Conservation (phyloP, 2,329 filamentous ascomycete genomes). For the Fusarium chuoi region DNA sequence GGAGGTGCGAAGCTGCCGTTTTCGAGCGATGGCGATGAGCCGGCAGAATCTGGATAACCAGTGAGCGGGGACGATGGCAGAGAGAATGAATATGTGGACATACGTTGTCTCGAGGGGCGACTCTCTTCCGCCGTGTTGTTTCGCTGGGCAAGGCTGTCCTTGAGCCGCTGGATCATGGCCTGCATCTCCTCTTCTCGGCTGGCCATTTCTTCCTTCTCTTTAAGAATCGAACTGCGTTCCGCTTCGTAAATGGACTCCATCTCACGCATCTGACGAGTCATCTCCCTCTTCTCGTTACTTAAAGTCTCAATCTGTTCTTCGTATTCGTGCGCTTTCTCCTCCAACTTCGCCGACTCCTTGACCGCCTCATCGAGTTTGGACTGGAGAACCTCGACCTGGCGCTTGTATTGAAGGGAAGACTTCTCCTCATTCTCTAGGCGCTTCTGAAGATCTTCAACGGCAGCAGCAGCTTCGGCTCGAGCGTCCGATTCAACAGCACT, state of each 20-base stretch:
- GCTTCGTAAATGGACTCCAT: slow-evolving; percentile 93
- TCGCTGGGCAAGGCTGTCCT: slow-evolving; percentile 86
- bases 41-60: slow-evolving; percentile 49
- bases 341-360: slow-evolving; percentile 84
- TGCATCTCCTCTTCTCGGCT: slow-evolving; percentile 92
- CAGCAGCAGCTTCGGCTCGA: slow-evolving; percentile 80
- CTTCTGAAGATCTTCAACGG: slow-evolving; percentile 86
- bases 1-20: slow-evolving; percentile 86
- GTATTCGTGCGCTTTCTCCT: slow-evolving; percentile 87
- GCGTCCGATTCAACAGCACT: slow-evolving; percentile 73
- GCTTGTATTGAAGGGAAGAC: slow-evolving; percentile 80
- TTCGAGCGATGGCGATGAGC: slow-evolving; percentile 75
- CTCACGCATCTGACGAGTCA: slow-evolving; percentile 84
- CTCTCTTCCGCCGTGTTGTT: slow-evolving; percentile 68
- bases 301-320: slow-evolving; percentile 85
- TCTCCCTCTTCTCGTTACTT: slow-evolving; percentile 86
- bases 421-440: slow-evolving; percentile 83
- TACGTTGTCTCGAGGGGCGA: slow-evolving; percentile 66
- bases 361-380: slow-evolving; percentile 85
- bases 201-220: slow-evolving; percentile 90
- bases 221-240: slow-evolving; percentile 85
- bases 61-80: slow-evolving; percentile 33
- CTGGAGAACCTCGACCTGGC: slow-evolving; percentile 87
- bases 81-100: slow-evolving; percentile 50
- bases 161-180: slow-evolving; percentile 87